Percentiles rank a stretch among this genome's conserved stretches.
Evolutionary conservation across 495 filamentous ascomycete genomes (phyloP).

Genomic region (Penicillium paradoxum): DNA sequence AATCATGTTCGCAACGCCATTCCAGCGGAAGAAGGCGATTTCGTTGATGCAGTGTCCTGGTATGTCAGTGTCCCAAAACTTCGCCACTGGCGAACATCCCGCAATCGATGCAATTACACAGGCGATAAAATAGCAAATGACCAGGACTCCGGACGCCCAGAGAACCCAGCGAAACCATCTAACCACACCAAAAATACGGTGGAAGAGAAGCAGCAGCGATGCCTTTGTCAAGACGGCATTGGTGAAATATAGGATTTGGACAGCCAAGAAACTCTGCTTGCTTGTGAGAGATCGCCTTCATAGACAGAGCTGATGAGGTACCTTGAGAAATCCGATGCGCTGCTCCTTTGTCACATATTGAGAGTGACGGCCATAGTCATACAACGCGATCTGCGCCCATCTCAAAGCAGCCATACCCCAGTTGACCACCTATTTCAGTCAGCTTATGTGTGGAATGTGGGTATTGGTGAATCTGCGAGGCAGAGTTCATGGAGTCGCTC

Average conservation of each 20-base stretch:
- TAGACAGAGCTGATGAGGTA: not conserved
- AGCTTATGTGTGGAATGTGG: not conserved
- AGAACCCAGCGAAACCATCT: conserved; percentile 32
- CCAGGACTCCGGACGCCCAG: conserved; percentile 29
- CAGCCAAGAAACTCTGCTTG: conserved; percentile 22
- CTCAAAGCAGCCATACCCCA: conserved; percentile 21
- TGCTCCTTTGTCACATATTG: conserved; percentile 8
- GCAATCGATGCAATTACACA: conserved; percentile 15
- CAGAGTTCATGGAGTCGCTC: not conserved
- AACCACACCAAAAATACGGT: conserved; percentile 37
- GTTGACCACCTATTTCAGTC: conserved; percentile 12
- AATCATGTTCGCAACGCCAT: conserved; percentile 42
- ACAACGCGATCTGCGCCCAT: conserved; percentile 19
- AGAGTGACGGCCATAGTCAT: conserved; percentile 15
- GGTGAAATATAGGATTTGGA: conserved; percentile 24
- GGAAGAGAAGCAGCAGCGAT: conserved; percentile 41
- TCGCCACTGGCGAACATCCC: conserved; percentile 22
- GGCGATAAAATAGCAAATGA: conserved; percentile 35
- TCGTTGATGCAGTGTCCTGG: conserved; percentile 36
- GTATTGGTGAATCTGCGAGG: not conserved
- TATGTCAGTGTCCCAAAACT: conserved; percentile 18
- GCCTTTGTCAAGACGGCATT: conserved; percentile 26
- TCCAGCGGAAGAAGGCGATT: conserved; percentile 40
- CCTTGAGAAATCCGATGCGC: conserved; percentile 20
- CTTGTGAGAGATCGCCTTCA: not conserved